Conservation (phyloP, 139 green algal genomes). For the Coccomyxa sp. region DNA sequence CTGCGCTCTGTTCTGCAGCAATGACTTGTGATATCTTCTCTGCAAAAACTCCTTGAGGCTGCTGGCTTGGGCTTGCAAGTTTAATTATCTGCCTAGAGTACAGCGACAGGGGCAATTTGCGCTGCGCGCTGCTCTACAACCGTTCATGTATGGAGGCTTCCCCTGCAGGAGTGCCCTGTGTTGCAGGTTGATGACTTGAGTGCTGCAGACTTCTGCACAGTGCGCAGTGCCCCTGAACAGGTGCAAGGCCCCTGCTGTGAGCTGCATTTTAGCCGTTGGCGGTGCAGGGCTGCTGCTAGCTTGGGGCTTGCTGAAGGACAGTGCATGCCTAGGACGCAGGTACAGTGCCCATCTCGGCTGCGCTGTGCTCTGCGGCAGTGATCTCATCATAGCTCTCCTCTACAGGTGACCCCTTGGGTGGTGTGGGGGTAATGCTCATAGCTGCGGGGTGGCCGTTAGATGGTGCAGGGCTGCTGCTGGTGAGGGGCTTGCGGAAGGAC, state of each 20-base stretch:
- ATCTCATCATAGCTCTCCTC: no score
- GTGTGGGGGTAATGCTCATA: not conserved
- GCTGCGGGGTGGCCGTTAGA: not conserved
- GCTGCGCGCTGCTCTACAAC: not conserved
- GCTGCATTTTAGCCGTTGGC: not conserved
- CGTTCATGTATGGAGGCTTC: not conserved
- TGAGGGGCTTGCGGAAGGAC: conserved; percentile 57
- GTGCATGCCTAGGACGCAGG: not conserved
- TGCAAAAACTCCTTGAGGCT: no score
- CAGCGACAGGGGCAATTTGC: no score
- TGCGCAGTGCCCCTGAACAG: not conserved
- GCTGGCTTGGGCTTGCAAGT: no score
- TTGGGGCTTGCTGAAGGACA: not conserved
- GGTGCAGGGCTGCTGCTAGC: no score
- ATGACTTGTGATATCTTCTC: no score
- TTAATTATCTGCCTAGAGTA: no score
- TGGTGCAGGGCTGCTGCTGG: not conserved
- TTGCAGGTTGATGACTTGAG: no score
- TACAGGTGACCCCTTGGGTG: not conserved
- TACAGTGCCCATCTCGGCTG: not conserved
- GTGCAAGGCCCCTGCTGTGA: not conserved
- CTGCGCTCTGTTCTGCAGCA: no score
- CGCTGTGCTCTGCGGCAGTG: not conserved
- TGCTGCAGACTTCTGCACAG: not conserved
- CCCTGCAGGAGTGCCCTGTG: not conserved